Percentiles rank a stretch among this genome's conserved stretches.
Conservation (phyloP, 345 rosid species). For the Turnera subulata region DNA sequence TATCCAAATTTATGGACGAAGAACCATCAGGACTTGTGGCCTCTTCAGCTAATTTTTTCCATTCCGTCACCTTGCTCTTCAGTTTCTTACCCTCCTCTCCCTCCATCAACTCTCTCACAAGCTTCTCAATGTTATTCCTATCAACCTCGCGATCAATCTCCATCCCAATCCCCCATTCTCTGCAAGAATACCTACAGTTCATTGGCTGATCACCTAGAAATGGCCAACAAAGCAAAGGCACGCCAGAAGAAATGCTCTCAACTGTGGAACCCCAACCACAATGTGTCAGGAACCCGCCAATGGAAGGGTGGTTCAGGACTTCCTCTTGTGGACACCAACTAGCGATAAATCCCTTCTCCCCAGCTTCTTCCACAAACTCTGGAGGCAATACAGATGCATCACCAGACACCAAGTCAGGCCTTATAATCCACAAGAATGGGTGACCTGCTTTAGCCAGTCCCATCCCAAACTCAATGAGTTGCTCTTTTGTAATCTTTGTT, state of each 20-base stretch:
- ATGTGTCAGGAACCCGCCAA: background rate
- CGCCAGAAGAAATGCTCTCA: background rate
- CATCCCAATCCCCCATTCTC: background rate
- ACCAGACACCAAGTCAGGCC: background rate
- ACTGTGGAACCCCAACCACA: background rate
- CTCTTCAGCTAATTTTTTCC: background rate
- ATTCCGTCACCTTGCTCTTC: background rate
- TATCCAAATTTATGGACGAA: background rate
- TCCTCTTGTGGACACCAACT: constrained; percentile 4
- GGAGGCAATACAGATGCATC: background rate
- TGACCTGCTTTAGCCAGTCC: background rate
- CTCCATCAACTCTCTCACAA: background rate
- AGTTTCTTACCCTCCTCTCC: background rate
- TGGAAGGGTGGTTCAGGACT: background rate
- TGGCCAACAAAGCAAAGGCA: background rate
- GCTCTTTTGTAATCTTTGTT: background rate
- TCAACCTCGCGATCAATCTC: background rate
- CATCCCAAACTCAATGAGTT: background rate
- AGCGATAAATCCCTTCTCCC: background rate
- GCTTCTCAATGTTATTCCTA: background rate
- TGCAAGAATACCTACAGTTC: background rate
- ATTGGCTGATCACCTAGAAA: background rate
- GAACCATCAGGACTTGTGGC: background rate
- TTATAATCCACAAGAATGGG: background rate
- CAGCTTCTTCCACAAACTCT: background rate